Evolutionary conservation across 495 filamentous ascomycete species (phyloP).

Genomic region (Penicillium ochrochloron): DNA sequence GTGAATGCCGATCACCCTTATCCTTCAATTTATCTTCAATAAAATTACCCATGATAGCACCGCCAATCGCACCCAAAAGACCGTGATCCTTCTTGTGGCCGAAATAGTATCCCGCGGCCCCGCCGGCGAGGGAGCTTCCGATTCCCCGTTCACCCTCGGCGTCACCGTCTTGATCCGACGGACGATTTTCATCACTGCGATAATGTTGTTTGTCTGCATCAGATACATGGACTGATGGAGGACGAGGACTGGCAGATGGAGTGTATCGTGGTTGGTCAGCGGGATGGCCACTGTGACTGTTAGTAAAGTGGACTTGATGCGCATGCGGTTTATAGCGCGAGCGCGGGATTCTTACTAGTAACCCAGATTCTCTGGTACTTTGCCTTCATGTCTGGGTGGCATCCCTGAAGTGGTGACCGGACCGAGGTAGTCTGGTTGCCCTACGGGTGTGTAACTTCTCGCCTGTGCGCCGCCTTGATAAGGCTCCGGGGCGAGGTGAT

Average conservation of each 20-base stretch:
- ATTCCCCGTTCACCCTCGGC: conserved; percentile 49
- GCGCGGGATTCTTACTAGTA: conserved; percentile 42
- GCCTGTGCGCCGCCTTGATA: conserved; percentile 38
- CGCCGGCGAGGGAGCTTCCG: conserved; percentile 48
- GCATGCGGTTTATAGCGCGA: neutral
- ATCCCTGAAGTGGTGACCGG: conserved; percentile 54
- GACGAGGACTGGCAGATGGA: conserved; percentile 23
- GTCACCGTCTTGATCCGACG: conserved; percentile 27
- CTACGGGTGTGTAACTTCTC: conserved; percentile 43
- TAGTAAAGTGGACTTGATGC: neutral
- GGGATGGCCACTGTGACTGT: conserved; percentile 19
- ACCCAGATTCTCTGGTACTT: conserved; percentile 36
- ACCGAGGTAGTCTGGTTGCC: conserved; percentile 44
- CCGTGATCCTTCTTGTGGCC: conserved; percentile 55
- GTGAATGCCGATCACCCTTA: conserved; percentile 24
- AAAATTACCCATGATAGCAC: conserved; percentile 53
- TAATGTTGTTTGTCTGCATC: conserved; percentile 18
- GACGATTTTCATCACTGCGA: conserved; percentile 16
- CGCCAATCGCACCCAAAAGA: conserved; percentile 52
- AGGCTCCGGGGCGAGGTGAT: conserved; percentile 37
- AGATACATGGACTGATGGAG: conserved; percentile 30
- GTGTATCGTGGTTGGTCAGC: conserved; percentile 27
- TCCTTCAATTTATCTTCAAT: conserved; percentile 48
- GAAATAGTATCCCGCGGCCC: conserved; percentile 51
- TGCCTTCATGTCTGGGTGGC: conserved; percentile 45